Evolutionary conservation across 2,329 filamentous ascomycete genomes (phyloP).

Genomic region (Aspergillus chevalieri): DNA sequence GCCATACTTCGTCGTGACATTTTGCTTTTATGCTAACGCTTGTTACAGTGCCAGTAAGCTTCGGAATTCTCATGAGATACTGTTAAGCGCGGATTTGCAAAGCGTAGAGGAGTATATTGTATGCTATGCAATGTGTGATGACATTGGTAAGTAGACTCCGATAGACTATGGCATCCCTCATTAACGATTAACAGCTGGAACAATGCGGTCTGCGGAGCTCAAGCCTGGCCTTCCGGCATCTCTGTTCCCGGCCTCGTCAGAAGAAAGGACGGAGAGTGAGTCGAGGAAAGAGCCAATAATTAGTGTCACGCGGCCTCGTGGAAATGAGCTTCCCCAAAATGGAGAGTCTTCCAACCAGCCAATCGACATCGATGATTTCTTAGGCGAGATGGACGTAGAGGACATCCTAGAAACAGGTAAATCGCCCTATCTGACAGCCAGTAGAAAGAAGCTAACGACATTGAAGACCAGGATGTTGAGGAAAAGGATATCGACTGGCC

Average conservation of each 20-base stretch:
- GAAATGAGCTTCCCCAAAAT: slow-evolving; percentile 12
- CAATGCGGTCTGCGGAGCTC: slow-evolving; percentile 48
- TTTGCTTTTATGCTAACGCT: slow-evolving; percentile 15
- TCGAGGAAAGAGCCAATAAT: slow-evolving; percentile 8
- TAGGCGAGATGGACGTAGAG: slow-evolving; percentile 49
- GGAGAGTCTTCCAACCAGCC: slow-evolving; percentile 7
- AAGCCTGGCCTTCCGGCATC: slow-evolving; percentile 44
- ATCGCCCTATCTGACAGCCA: neutral
- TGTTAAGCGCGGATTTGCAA: slow-evolving; percentile 53
- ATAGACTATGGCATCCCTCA: neutral
- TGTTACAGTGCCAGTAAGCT: slow-evolving; percentile 56
- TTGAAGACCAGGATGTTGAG: neutral
- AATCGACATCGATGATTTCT: slow-evolving; percentile 37
- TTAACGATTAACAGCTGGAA: slow-evolving; percentile 45
- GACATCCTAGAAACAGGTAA: slow-evolving; percentile 44
- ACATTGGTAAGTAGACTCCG: slow-evolving; percentile 53
- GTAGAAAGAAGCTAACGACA: neutral
- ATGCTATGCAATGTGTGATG: slow-evolving; percentile 75
- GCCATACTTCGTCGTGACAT: slow-evolving; percentile 3
- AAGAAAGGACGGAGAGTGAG: slow-evolving; percentile 10
- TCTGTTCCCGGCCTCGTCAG: slow-evolving; percentile 33
- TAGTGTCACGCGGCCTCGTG: slow-evolving; percentile 12
- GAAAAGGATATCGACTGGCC: slow-evolving; percentile 18
- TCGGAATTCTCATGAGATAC: slow-evolving; percentile 54
- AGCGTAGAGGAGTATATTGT: slow-evolving; percentile 53